phyloP scores from a whole-genome alignment of 164 flowering plant genomes.

The Euptelea pleiosperma region DNA sequence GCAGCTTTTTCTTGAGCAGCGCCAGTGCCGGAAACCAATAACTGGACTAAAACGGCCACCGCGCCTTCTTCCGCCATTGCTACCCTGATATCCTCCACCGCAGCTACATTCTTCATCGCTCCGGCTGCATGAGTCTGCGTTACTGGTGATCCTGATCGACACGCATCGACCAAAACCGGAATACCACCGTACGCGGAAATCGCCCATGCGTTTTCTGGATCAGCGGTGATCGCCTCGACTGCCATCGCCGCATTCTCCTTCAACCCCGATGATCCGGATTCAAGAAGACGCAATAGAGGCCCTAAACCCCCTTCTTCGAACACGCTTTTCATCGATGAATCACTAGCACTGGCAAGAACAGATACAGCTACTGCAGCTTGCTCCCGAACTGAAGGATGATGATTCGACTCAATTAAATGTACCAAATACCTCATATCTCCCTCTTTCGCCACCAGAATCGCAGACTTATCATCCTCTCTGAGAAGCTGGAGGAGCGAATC shows the following conservation, averaged over 20 bases:
- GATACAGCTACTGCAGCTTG: conserved; percentile 51
- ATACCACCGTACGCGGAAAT: conserved; percentile 78
- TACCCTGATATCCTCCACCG: conserved; percentile 45
- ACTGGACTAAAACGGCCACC: conserved; percentile 43
- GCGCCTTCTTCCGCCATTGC: conserved; percentile 64
- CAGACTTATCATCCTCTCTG: conserved; percentile 42
- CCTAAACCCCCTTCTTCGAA: conserved; percentile 81
- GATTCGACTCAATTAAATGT: conserved; percentile 46
- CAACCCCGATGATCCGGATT: conserved; percentile 39
- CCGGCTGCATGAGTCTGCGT: conserved; percentile 50
- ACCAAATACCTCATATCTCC: conserved; percentile 57
- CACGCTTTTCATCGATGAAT: conserved; percentile 37
- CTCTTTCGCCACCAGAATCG: conserved; percentile 47
- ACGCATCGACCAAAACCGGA: conserved; percentile 50
- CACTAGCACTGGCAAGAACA: conserved; percentile 42
- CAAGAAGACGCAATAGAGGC: conserved; percentile 64
- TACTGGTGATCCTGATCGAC: conserved; percentile 52
- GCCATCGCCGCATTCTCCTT: conserved; percentile 69
- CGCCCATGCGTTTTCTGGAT: conserved; percentile 78
- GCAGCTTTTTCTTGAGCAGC: conserved; percentile 50
- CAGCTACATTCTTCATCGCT: conserved; percentile 49
- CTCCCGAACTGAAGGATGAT: conserved; percentile 42
- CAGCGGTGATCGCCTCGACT: conserved; percentile 60
- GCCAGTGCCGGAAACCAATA: conserved; percentile 36
- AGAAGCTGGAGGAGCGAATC: conserved; percentile 63